These are phyloP conservation scores for Petunia hybrid DNA, from an alignment of 305 asterid genomes.

Conservation along the genomic window DNA sequence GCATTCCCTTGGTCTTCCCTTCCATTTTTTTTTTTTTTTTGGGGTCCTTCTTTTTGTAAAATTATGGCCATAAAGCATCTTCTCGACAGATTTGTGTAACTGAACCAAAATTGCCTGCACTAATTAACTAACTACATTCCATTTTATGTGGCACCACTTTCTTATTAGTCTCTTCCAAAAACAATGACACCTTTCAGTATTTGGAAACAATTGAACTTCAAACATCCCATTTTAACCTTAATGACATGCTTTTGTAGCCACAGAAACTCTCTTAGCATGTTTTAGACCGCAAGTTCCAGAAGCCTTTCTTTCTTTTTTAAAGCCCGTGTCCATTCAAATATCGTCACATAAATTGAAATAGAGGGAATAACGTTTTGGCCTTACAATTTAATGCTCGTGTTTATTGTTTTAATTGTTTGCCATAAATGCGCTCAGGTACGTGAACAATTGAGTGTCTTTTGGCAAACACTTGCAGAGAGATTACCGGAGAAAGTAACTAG, in stretches of 20 bases:
- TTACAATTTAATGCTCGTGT: not conserved
- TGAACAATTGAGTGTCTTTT: constrained; percentile 58
- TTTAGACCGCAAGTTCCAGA: too few relatives aligned
- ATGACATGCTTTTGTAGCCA: too few relatives aligned
- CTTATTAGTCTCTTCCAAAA: too few relatives aligned
- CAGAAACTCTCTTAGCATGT: too few relatives aligned
- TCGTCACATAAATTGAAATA: too few relatives aligned
- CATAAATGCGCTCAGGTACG: constrained; percentile 62
- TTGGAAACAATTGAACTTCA: too few relatives aligned
- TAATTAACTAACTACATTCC: too few relatives aligned
- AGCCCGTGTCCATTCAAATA: too few relatives aligned
- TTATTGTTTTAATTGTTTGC: constrained; percentile 11
- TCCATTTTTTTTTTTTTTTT: not conserved
- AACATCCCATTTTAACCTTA: too few relatives aligned
- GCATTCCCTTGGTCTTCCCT: not conserved
- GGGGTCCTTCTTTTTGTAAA: not conserved
- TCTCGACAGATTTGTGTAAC: not conserved
- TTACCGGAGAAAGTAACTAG: constrained; percentile 56
- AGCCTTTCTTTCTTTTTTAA: too few relatives aligned
- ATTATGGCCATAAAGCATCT: not conserved
- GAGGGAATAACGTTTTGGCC: not conserved
- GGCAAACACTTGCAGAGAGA: constrained; percentile 67
- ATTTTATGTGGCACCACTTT: too few relatives aligned
- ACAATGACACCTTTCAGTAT: too few relatives aligned
- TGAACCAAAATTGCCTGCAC: constrained; percentile 1